Base-by-base conservation (phyloP, 2,329 filamentous ascomycete species). In the Pseudocercospora vitis region DNA sequence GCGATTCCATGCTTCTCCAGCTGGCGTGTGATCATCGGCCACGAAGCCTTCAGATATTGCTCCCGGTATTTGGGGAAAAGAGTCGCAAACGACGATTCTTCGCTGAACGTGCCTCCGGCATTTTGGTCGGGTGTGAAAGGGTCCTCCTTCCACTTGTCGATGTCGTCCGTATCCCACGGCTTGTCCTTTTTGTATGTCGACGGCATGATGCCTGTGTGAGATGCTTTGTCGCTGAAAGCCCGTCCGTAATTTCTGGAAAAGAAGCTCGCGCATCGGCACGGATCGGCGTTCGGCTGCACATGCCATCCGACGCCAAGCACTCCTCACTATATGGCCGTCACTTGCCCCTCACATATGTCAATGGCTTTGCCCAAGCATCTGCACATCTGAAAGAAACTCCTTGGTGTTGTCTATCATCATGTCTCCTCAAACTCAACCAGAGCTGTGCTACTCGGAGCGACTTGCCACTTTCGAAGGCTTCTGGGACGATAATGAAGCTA, bases 1-100 rank as follows among this genome's bases (percentile, higher is more conserved):
- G 88, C 89, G 42, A 99, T 90, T 61, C 91, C 91, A 52, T 82
- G 78, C 73, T 94, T 95, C 67, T 95, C 89, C 56, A 99, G 84
- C 0, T 89, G 81, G 66, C 87, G 86, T 23, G 91, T 97, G 55
- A 99, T 84, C 40, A 95, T 81, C 2, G 92, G 90, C 94, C 94
- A 99, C 65, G 87, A 87, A 70, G 95, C 89, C 69, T 89, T 91
- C 52, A 99, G 78, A 68, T 97, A 96, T 46, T 89, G 82, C 79
- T 99, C 94, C 67, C 94, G 87, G 74, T 99, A 99, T 74, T 96
- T 96, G 59, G 94, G 94, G 70, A 97, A 97, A 5, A 97, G 74
- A 9, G 78, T 81, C 56, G 76, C 76, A 78, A 99, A 99, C 4
- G 88, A 91, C 1, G 90, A 96, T 76, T 97, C 94, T 73, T 99